Evolutionary conservation across 345 rosid genomes (phyloP).

Genomic region (Populus nigra): DNA sequence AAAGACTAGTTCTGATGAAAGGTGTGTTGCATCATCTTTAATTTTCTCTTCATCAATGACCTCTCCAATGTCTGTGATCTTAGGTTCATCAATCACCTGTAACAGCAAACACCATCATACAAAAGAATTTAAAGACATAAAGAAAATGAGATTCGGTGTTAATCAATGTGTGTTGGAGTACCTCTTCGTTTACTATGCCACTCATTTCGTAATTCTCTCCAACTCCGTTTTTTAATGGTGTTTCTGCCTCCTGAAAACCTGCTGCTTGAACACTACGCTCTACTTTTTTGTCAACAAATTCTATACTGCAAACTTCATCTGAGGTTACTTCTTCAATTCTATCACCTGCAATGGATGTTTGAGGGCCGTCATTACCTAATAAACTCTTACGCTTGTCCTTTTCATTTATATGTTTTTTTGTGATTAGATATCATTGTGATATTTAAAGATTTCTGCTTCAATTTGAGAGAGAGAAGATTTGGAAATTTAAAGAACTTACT

Average conservation of each 20-base stretch:
- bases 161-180: background rate
- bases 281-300: background rate
- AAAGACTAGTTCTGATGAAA: conserved; percentile 2
- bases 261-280: conserved; percentile 9
- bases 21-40: conserved; percentile 6
- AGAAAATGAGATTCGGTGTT: background rate
- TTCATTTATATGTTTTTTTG: too few species aligned
- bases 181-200: conserved; percentile 16
- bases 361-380: background rate
- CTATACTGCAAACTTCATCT: background rate
- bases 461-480: background rate
- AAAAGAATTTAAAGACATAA: background rate
- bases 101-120: background rate
- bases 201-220: background rate
- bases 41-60: background rate
- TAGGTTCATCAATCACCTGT: conserved; percentile 14
- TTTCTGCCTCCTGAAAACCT: conserved; percentile 1
- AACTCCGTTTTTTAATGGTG: conserved; percentile 10
- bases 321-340: background rate
- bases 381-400: background rate
- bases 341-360: conserved; percentile 12
- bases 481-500: conserved; percentile 14
- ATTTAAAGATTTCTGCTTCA: too few species aligned
- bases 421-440: too few species aligned
- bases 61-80: conserved; percentile 2